Evolutionary conservation across 495 filamentous ascomycete genomes (phyloP).

Genomic region (Penicillium goetzii): DNA sequence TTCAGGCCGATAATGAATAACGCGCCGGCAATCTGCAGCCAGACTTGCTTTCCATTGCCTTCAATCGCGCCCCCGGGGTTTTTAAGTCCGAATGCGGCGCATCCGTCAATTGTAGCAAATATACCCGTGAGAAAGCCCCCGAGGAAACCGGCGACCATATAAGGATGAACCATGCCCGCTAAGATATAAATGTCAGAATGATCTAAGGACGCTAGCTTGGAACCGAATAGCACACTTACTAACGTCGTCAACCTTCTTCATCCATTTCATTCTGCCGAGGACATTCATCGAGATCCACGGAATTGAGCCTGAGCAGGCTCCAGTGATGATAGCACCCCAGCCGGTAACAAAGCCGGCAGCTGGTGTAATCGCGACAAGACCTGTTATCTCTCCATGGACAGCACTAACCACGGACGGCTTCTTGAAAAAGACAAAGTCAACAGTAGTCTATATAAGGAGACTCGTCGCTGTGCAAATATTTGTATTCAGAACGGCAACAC

Average conservation of each 20-base stretch:
- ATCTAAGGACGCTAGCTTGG: not conserved
- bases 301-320: constrained; percentile 52
- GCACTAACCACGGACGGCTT: constrained; percentile 58
- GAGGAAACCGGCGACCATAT: constrained; percentile 54
- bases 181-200: not conserved
- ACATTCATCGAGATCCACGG: constrained; percentile 61
- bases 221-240: constrained; percentile 18
- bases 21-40: constrained; percentile 57
- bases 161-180: constrained; percentile 58
- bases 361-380: constrained; percentile 59
- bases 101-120: constrained; percentile 56
- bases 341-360: constrained; percentile 59
- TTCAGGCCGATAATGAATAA: constrained; percentile 62
- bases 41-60: constrained; percentile 57
- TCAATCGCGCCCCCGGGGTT: constrained; percentile 57
- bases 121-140: constrained; percentile 58
- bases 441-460: constrained; percentile 51
- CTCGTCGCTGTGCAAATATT: constrained; percentile 58
- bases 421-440: constrained; percentile 52
- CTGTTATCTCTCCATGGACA: constrained; percentile 58
- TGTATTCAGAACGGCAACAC: constrained; percentile 61
- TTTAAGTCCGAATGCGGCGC: constrained; percentile 51
- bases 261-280: constrained; percentile 46
- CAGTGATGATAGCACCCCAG: constrained; percentile 59
- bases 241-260: constrained; percentile 54